Base-by-base conservation (phyloP, 306 rosid species). In the Citrullus colocynthis region DNA sequence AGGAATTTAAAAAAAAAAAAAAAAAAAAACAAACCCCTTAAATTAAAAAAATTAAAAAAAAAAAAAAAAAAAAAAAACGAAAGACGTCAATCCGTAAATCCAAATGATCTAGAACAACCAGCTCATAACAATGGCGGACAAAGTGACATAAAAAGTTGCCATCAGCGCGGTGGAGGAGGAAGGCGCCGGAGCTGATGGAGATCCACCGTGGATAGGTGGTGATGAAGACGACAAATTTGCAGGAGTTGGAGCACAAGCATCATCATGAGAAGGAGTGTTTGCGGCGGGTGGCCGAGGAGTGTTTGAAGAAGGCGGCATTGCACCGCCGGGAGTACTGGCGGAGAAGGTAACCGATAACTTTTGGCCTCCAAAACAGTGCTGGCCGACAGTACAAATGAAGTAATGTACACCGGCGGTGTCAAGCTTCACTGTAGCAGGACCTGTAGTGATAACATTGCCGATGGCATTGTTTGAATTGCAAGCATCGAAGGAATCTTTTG, bases 341-440 rank as follows among this genome's bases (percentile, higher is more conserved):
- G 39, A 39, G 81, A 78, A 80, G 6, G 69, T 75, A 52, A 85
- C 41, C 32, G 81, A 57, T 11, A 80, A 48, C 80, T 83, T 84
- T 80, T 81, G 84, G 64, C 81, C 83, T 13, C 13, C n/a, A 10
- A 20, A 61, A 75, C 87, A 81, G 64, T 84, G 87, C 3, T 0
- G 0, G 72, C 85, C 77, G 4, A 57, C 0, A 7, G 83, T 71
- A 81, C 88, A 69, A 10, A 81, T 79, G 76, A 52, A 79, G 79
- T 57, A 82, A 69, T 42, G 75, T 6, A 79, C 20, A 14, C 85
- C 85, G 6, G 66, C 6, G 1, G 81, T 28, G 2, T 78, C 41
- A n/a, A 84, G 10, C 37, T 76, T 62, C 11, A 78, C 67, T 0
- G 39, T 59, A 0, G 56, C 57, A 0, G 87, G 87, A 34, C 82